phyloP scores from a whole-genome alignment of 1,284 basidiomycete species.

The Leccinum pachyderme region DNA sequence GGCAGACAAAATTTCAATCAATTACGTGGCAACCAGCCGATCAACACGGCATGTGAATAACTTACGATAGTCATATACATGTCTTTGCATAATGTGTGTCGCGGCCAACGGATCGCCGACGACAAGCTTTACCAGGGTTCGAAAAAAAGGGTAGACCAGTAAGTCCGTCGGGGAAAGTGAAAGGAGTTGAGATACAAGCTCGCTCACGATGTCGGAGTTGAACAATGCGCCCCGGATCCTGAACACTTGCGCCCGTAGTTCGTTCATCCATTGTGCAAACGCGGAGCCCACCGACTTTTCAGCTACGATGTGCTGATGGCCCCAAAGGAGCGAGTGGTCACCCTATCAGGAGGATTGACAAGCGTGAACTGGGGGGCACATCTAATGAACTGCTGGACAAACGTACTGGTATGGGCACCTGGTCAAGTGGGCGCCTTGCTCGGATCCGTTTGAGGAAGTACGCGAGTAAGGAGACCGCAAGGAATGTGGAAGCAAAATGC shows the following conservation, averaged over 20 bases:
- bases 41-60: not conserved
- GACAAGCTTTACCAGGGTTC: slow-evolving; percentile 1
- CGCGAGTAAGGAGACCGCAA: not conserved
- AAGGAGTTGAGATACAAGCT: not conserved
- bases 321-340: slow-evolving; percentile 5
- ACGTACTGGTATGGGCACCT: slow-evolving; percentile 4
- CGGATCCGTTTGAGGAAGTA: slow-evolving; percentile 1
- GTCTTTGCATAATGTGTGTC: slow-evolving; percentile 10
- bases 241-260: slow-evolving; percentile 6
- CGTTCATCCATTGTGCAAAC: slow-evolving; percentile 5
- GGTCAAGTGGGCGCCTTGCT: not conserved
- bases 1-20: not conserved
- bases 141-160: not conserved
- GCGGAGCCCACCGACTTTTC: slow-evolving; percentile 9
- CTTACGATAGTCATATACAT: slow-evolving; percentile 12
- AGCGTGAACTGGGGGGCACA: not conserved
- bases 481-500: not conserved
- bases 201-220: slow-evolving; percentile 5
- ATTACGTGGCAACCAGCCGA: not conserved
- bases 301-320: slow-evolving; percentile 4
- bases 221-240: slow-evolving; percentile 9
- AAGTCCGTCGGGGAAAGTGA: not conserved
- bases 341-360: not conserved
- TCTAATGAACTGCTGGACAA: not conserved
- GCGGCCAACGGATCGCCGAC: slow-evolving; percentile 10